Percentiles rank a stretch among this genome's conserved stretches.
Conservation (phyloP, 1,284 basidiomycete species). For the Cryptococcus depauperatus region DNA sequence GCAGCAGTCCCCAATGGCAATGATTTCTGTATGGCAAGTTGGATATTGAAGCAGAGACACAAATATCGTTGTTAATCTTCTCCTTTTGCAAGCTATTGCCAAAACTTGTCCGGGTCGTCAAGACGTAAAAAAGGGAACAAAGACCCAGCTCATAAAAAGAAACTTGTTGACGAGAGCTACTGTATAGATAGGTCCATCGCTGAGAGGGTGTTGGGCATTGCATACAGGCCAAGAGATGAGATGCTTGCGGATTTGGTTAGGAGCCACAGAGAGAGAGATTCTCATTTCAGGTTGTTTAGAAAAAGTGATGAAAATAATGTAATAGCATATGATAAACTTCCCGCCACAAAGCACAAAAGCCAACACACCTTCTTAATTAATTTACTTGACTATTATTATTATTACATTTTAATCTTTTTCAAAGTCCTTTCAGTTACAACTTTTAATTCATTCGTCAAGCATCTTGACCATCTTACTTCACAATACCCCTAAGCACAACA, state of each 20-base stretch:
- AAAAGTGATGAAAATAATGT: too few species aligned
- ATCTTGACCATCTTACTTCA: too few species aligned
- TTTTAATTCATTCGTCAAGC: too few species aligned
- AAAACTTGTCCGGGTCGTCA: conserved; percentile 27
- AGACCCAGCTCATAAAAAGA: conserved; percentile 11
- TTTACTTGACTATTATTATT: too few species aligned
- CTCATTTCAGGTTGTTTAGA: background rate
- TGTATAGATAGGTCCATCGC: conserved; percentile 32
- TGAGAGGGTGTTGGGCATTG: conserved; percentile 29
- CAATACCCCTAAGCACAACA: too few species aligned
- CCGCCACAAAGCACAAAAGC: too few species aligned
- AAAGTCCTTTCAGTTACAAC: too few species aligned
- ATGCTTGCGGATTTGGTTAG: conserved; percentile 32
- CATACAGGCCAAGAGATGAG: conserved; percentile 28
- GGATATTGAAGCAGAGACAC: too few species aligned
- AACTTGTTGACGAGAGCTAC: conserved; percentile 20
- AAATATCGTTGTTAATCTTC: background rate
- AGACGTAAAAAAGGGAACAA: conserved; percentile 32
- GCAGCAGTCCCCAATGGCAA: conserved; percentile 41
- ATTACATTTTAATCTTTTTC: too few species aligned
- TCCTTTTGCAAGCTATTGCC: conserved; percentile 3
- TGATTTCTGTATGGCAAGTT: conserved; percentile 21
- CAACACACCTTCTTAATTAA: too few species aligned
- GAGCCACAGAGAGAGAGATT: conserved; percentile 29
- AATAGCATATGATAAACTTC: too few species aligned